phyloP scores from a whole-genome alignment of 2,329 filamentous ascomycete species.

The Ophiocordyceps robertsii region DNA sequence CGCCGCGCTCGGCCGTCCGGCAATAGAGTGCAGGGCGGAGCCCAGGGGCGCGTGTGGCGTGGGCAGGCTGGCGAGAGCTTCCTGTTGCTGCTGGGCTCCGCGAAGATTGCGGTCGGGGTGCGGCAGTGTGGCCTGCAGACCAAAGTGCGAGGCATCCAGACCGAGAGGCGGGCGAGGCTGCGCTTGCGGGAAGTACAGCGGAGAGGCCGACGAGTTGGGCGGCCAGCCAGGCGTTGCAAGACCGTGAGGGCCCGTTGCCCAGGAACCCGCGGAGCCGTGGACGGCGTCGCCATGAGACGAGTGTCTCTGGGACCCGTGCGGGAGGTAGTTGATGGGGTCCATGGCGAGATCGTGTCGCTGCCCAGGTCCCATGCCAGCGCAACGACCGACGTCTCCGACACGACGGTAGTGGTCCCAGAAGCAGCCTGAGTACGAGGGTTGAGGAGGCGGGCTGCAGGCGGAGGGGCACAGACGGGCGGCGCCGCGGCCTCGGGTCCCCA shows the following conservation, averaged over 20 bases:
- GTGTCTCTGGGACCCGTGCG: constrained; percentile 10
- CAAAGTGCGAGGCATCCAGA: constrained; percentile 9
- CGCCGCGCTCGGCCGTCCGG: neutral
- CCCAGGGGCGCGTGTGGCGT: constrained; percentile 1
- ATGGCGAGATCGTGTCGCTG: constrained; percentile 3
- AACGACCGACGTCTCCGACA: neutral
- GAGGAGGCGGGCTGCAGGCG: too few species aligned
- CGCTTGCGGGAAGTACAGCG: constrained; percentile 9
- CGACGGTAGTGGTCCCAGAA: too few species aligned
- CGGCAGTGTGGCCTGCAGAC: constrained; percentile 9
- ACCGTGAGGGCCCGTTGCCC: constrained; percentile 1
- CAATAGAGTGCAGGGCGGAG: neutral
- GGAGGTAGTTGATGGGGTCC: constrained; percentile 19
- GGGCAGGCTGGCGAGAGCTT: constrained; percentile 4
- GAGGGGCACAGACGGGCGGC: too few species aligned
- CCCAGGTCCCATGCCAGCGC: neutral
- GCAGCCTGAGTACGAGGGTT: too few species aligned
- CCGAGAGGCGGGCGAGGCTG: constrained; percentile 6
- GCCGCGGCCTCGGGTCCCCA: too few species aligned
- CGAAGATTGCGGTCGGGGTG: constrained; percentile 10
- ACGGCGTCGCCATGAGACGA: constrained; percentile 1
- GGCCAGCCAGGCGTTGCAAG: neutral
- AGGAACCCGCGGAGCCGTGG: constrained; percentile 3
- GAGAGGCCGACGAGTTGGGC: constrained; percentile 1
- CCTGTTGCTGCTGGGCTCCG: constrained; percentile 1